phyloP scores from a whole-genome alignment of 2,329 filamentous ascomycete genomes.

The Tricladium varicosporioides region DNA sequence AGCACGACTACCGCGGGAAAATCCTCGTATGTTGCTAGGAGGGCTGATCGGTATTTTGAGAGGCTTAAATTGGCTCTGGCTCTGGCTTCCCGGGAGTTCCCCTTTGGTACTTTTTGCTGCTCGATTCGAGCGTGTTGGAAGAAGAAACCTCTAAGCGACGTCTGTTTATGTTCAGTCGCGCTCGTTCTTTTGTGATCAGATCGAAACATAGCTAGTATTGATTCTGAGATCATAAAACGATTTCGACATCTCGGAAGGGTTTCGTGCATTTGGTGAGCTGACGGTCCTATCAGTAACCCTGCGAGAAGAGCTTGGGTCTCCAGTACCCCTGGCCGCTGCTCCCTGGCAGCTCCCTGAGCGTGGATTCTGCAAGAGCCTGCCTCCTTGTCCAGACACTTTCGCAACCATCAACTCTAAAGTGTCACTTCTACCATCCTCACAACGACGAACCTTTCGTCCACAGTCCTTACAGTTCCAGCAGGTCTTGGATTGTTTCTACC shows the following conservation, averaged over 20 bases:
- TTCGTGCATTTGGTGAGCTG: background rate
- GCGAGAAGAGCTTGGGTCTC: slow-evolving; percentile 1
- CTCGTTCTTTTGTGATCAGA: no score
- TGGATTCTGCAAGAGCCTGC: background rate
- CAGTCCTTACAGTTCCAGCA: slow-evolving; percentile 15
- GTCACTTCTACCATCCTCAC: background rate
- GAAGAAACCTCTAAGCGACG: no score
- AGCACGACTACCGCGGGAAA: no score
- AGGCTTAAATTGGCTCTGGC: no score
- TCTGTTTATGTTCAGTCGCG: no score
- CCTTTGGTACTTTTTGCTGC: no score
- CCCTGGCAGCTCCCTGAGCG: background rate
- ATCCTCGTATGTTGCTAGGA: no score
- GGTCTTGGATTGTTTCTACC: slow-evolving; percentile 8
- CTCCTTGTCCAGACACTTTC: slow-evolving; percentile 2
- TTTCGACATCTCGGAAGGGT: slow-evolving; percentile 5
- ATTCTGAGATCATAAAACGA: slow-evolving; percentile 2
- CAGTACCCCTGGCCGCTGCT: background rate
- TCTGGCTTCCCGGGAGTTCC: no score
- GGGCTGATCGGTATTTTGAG: no score
- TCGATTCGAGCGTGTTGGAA: no score
- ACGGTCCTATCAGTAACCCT: background rate
- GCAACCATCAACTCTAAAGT: slow-evolving; percentile 3
- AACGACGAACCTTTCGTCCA: slow-evolving; percentile 2
- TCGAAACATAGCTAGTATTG: slow-evolving; percentile 2